These are phyloP conservation scores for Mycena chlorophos DNA, from an alignment of 768 basidiomycete species.

Conservation along the genomic window DNA sequence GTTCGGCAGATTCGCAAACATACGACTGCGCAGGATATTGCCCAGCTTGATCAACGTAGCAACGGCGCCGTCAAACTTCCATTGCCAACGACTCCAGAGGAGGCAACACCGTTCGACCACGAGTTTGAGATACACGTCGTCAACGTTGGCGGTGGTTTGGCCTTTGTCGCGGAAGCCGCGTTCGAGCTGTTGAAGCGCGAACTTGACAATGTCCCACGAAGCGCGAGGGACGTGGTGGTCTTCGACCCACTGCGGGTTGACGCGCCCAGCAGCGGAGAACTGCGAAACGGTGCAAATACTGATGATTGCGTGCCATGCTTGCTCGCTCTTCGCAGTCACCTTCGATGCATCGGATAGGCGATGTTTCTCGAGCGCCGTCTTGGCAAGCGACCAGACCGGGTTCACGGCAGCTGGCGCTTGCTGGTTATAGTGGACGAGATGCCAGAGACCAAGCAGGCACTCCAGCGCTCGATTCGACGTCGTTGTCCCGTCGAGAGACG, in stretches of 20 bases:
- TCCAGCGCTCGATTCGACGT: constrained; percentile 52
- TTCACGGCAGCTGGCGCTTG: constrained; percentile 24
- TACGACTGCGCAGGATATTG: constrained; percentile 74
- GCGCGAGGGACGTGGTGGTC: constrained; percentile 44
- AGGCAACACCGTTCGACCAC: constrained; percentile 72
- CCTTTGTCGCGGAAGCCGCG: constrained; percentile 44
- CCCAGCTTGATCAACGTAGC: constrained; percentile 62
- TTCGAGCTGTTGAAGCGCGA: constrained; percentile 59
- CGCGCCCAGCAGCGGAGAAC: constrained; percentile 58
- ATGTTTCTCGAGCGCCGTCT: constrained; percentile 31
- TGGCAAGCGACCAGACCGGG: constrained; percentile 50
- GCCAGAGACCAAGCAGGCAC: constrained; percentile 73
- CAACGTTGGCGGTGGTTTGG: constrained; percentile 40
- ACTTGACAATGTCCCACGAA: constrained; percentile 65
- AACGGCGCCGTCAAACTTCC: constrained; percentile 62
- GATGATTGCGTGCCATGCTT: constrained; percentile 71
- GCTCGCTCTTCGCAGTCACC: constrained; percentile 54
- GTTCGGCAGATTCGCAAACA: constrained; percentile 68
- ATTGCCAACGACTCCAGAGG: constrained; percentile 76
- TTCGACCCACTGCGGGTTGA: constrained; percentile 28
- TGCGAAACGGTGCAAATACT: constrained; percentile 75
- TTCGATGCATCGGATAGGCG: constrained; percentile 30
- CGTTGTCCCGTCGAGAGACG: constrained; percentile 36
- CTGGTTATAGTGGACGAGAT: constrained; percentile 41
- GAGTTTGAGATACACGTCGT: constrained; percentile 70